Evolutionary conservation across 2,329 filamentous ascomycete genomes (phyloP).

Genomic region (Botrytis hyacinthi): DNA sequence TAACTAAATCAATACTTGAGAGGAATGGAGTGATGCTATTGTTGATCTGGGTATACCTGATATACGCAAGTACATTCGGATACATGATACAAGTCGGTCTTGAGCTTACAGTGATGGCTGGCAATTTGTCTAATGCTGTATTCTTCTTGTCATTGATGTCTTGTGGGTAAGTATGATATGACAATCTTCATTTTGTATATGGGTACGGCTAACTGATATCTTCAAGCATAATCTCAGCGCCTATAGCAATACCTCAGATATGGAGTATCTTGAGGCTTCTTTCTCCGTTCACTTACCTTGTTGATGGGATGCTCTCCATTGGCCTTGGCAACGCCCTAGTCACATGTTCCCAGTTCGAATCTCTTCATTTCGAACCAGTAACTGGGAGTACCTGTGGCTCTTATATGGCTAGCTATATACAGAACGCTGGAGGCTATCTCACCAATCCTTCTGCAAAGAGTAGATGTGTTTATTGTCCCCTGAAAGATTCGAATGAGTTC

Average conservation of each 20-base stretch:
- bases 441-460: conserved; percentile 57
- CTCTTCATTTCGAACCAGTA: conserved; percentile 44
- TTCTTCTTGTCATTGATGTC: conserved; percentile 74
- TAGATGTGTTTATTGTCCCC: conserved; percentile 61
- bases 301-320: conserved; percentile 67
- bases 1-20: conserved; percentile 59
- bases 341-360: conserved; percentile 56
- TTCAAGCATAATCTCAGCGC: conserved; percentile 63
- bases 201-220: not conserved
- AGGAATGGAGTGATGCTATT: conserved; percentile 79
- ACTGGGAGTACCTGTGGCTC: conserved; percentile 55
- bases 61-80: conserved; percentile 80
- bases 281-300: conserved; percentile 79
- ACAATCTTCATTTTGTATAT: not conserved
- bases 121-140: conserved; percentile 71
- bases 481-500: conserved; percentile 57
- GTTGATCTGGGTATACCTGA: conserved; percentile 69
- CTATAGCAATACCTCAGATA: conserved; percentile 64
- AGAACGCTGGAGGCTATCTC: conserved; percentile 43
- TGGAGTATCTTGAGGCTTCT: conserved; percentile 85
- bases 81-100: conserved; percentile 74
- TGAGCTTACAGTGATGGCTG: conserved; percentile 70
- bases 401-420: conserved; percentile 55
- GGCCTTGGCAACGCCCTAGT: conserved; percentile 67
- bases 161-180: conserved; percentile 43